Evolutionary conservation across 345 rosid genomes (phyloP).

Genomic region (Populus davidiana): DNA sequence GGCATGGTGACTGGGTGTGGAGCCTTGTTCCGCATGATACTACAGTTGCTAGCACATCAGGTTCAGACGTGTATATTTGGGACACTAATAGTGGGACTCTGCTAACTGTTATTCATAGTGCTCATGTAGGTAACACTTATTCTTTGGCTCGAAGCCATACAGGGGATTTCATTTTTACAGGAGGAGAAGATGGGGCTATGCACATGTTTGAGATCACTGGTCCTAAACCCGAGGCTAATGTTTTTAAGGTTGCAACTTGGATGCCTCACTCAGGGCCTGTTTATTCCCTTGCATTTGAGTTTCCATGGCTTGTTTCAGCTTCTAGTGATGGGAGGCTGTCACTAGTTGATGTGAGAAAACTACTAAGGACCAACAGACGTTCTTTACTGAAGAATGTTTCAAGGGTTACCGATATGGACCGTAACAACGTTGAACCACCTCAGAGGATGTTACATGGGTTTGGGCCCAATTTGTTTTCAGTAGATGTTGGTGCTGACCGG

Average conservation of each 20-base stretch:
- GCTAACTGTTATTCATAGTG: conserved; percentile 46
- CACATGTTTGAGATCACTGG: conserved; percentile 74
- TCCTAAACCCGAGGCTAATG: conserved; percentile 15
- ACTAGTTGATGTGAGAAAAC: conserved; percentile 70
- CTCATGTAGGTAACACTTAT: conserved; percentile 63
- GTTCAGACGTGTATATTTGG: conserved; percentile 88
- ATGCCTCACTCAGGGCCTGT: conserved; percentile 80
- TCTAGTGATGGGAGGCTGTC: conserved; percentile 82
- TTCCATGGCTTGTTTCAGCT: conserved; percentile 97
- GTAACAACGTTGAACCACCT: conserved; percentile 63
- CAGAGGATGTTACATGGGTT: conserved; percentile 91
- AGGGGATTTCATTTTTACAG: conserved; percentile 80
- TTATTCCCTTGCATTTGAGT: conserved; percentile 79
- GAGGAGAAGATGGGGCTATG: conserved; percentile 88
- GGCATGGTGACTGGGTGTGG: conserved; percentile 95
- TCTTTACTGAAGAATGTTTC: conserved; percentile 35
- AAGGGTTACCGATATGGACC: conserved; percentile 19
- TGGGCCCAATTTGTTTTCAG: conserved; percentile 67
- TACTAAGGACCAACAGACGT: conserved; percentile 47
- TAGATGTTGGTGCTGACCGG: conserved; percentile 77
- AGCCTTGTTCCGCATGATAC: conserved; percentile 67
- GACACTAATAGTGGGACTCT: conserved; percentile 50
- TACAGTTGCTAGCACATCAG: conserved; percentile 57
- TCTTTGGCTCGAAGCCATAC: conserved; percentile 76
- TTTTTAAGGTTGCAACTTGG: conserved; percentile 69